These are phyloP conservation scores for Quercus alba DNA, from an alignment of 306 rosid species.

Conservation along the genomic window DNA sequence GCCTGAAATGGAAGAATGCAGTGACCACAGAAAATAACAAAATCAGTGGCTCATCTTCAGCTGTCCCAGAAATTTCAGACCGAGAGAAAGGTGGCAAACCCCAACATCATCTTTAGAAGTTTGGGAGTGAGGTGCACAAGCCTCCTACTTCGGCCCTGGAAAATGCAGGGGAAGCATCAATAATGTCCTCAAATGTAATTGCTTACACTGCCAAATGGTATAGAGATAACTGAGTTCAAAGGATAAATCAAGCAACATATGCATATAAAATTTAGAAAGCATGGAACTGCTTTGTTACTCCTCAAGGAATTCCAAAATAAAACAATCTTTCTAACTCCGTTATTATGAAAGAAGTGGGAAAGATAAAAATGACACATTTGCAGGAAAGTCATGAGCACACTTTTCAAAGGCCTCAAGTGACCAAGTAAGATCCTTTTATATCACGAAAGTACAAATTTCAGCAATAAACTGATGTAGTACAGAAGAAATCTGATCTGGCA, in stretches of 20 bases:
- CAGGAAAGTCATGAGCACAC: constrained; percentile 9
- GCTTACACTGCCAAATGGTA: constrained; percentile 37
- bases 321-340: constrained; percentile 21
- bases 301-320: background rate
- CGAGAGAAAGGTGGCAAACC: constrained; percentile 39
- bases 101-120: constrained; percentile 46
- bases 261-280: constrained; percentile 26
- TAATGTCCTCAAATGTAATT: constrained; percentile 41
- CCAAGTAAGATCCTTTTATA: constrained; percentile 14
- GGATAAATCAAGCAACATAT: constrained; percentile 16
- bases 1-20: constrained; percentile 46
- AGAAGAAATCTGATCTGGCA: background rate
- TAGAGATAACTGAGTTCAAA: constrained; percentile 25
- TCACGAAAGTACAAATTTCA: constrained; percentile 20
- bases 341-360: constrained; percentile 17
- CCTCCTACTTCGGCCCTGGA: constrained; percentile 69
- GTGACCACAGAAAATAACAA: constrained; percentile 32
- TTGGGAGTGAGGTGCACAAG: constrained; percentile 55
- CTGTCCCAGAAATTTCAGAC: constrained; percentile 31
- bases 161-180: constrained; percentile 70
- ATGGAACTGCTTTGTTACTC: constrained; percentile 19
- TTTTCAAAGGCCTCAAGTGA: constrained; percentile 6
- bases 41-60: constrained; percentile 40
- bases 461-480: constrained; percentile 2
- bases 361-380: background rate